Evolutionary conservation across 208 protist species (phyloP), one percentile per base, ranked within the genome.

Genomic region (Kentomonas sorsogonicus): DNA sequence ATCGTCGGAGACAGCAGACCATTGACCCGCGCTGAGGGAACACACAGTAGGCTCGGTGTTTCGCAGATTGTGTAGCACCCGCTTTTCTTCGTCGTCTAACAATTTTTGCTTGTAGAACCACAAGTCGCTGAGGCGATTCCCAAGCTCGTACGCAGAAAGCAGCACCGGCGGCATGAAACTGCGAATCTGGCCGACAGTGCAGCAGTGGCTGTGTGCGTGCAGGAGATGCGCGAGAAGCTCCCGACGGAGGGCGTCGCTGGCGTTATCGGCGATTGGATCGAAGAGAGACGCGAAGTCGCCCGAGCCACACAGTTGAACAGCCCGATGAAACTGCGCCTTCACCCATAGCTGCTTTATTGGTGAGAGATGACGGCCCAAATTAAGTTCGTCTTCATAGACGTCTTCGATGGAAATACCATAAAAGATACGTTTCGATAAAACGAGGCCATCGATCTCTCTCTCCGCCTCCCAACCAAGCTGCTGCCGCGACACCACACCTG

Each of bases 361-460:
- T 7, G 70, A 69, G 11, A 91, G 69, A 48, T 93, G 86, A 0
- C 86, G 66, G 3, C 67, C 83, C 10, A 89, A 63, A 60, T 91
- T 88, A 11, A 91, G 63, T 45, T 89, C 41, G 9, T 84, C 68
- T 40, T 93, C 86, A 62, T 91, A 93, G 20, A 76, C 66, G 52
- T 93, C 86, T 36, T 91, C 83, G 51, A 93, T 89, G 60, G 72
- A 91, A 30, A 91, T 60, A 36, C 62, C 40, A 57, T 86, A 79
- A 61, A 72, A 88, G 51, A 81, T 56, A 13, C 79, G 70, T 30
- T 87, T 39, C 13, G 74, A 48, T n/a, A 83, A 53, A 16, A 71
- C 33, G 25, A 60, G 22, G 10, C 52, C 50, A 25, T 57, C 25
- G 33, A 73, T 30, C 16, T 76, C 73, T 41, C 74, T 45, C 1